Base-by-base conservation (phyloP, 192 early-diverging fungal species). In the Pilaira anomala region DNA sequence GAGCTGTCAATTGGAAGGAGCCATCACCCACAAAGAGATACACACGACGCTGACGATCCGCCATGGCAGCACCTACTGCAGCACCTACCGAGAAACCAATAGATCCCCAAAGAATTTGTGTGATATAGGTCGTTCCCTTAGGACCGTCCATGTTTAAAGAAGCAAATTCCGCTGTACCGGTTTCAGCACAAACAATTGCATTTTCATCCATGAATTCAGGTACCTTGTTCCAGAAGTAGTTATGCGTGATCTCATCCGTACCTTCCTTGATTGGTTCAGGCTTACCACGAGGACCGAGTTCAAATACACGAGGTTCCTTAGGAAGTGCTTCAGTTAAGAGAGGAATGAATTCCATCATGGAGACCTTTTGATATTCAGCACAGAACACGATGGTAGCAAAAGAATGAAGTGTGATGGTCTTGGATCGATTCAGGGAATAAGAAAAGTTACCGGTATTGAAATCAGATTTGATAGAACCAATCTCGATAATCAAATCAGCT, bases 391-490 rank as follows among this genome's bases (percentile, higher is more conserved):
- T 63, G 25, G 72, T 67, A 51, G 69, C 65, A 48, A 71, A 66
- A n/a, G 72, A 71, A 50, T 79, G 78, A 18, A 79, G 68, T 5
- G 65, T 71, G 46, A 79, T 76, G 11, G 74, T 48, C 51, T 67
- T 69, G 16, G 53, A 60, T 12, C 19, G 30, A 29, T 69, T 60
- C 21, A 79, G 36, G 18, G 51, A 50, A 57, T 71, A 73, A 6
- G 78, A 75, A 56, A 79, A 79, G 25, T 76, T 76, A 63, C 79
- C 79, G 1, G 79, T 80, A 46, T 80, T 80, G 59, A 74, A 79
- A 64, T 80, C 79, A 29, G 74, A 62, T 28, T 79, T 74, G 55
- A 80, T 54, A 2, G 74, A 48, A 16, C 79, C 79, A 28, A 80
- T 28, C 41, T 66, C 65, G 9, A 80, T 19, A 30, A 80, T 65